phyloP scores from a whole-genome alignment of 495 filamentous ascomycete species.

The Neurospora tetrasperma region DNA sequence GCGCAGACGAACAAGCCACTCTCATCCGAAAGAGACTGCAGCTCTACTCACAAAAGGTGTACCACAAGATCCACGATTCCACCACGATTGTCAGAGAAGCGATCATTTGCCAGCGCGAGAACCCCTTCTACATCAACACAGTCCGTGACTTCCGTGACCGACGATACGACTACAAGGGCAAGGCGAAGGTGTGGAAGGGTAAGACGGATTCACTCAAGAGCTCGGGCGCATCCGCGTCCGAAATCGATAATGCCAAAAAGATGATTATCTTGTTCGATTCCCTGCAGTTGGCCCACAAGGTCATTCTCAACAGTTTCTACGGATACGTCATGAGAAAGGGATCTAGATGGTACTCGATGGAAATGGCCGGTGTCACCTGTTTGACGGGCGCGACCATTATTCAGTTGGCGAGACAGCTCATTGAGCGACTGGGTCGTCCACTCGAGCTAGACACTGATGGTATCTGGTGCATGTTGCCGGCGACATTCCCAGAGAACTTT shows the following conservation, averaged over 20 bases:
- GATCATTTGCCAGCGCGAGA: slow-evolving; percentile 97
- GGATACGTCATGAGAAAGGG: slow-evolving; percentile 99
- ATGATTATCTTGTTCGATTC: slow-evolving; percentile 98
- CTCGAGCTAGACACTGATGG: slow-evolving; percentile 98
- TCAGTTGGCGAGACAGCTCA: slow-evolving; percentile 88
- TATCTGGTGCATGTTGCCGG: slow-evolving; percentile 99
- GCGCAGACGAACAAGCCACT: slow-evolving; percentile 69
- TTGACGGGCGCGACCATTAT: slow-evolving; percentile 95
- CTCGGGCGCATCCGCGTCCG: slow-evolving; percentile 60
- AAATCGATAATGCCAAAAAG: slow-evolving; percentile 93
- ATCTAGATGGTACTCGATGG: slow-evolving; percentile 98
- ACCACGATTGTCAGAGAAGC: slow-evolving; percentile 90
- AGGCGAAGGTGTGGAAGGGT: slow-evolving; percentile 97
- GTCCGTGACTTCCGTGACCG: slow-evolving; percentile 92
- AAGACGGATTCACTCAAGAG: slow-evolving; percentile 81
- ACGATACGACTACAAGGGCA: slow-evolving; percentile 94
- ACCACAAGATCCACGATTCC: slow-evolving; percentile 96
- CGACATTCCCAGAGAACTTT: slow-evolving; percentile 95
- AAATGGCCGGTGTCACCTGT: slow-evolving; percentile 99
- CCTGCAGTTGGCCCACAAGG: slow-evolving; percentile 92
- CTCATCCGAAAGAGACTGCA: slow-evolving; percentile 80
- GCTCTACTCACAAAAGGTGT: slow-evolving; percentile 96
- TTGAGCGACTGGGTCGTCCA: slow-evolving; percentile 87
- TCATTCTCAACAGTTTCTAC: slow-evolving; percentile 98
- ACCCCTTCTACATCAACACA: slow-evolving; percentile 97